Evolutionary conservation across 1,139 yeast genomes (phyloP).

Genomic region (Debaryomyces sp.): DNA sequence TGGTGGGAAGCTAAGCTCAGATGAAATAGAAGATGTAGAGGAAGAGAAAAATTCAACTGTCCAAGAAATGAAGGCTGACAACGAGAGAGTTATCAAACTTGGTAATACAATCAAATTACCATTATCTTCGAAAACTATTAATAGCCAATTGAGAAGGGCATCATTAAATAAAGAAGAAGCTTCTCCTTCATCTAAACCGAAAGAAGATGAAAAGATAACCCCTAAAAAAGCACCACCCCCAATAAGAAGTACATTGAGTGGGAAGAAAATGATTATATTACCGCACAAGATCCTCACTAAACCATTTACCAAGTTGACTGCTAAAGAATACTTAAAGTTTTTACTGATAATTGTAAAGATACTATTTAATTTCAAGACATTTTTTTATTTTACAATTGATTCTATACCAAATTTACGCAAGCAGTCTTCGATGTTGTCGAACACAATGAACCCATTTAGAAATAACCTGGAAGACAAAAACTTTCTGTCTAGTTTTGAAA

Average conservation of each 20-base stretch:
- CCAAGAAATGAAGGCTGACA: conserved; percentile 12
- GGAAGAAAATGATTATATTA: conserved; percentile 36
- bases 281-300: conserved; percentile 48
- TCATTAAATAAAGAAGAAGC: conserved; percentile 9
- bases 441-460: conserved; percentile 16
- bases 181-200: neutral
- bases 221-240: conserved; percentile 9
- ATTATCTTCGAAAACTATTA: conserved; percentile 45
- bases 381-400: conserved; percentile 19
- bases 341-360: conserved; percentile 42
- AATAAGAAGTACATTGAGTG: conserved; percentile 8
- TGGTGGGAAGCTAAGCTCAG: conserved; percentile 18
- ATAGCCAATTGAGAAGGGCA: conserved; percentile 35
- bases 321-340: conserved; percentile 43
- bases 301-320: conserved; percentile 42
- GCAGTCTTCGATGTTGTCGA: conserved; percentile 11
- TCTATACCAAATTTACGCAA: neutral
- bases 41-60: conserved; percentile 1
- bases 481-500: conserved; percentile 25
- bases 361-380: conserved; percentile 36
- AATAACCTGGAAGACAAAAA: conserved; percentile 10
- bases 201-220: conserved; percentile 1
- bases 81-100: conserved; percentile 36
- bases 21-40: conserved; percentile 15
- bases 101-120: conserved; percentile 44